Conservation (phyloP, 495 filamentous ascomycete genomes). For the Ramalina intermedia region DNA sequence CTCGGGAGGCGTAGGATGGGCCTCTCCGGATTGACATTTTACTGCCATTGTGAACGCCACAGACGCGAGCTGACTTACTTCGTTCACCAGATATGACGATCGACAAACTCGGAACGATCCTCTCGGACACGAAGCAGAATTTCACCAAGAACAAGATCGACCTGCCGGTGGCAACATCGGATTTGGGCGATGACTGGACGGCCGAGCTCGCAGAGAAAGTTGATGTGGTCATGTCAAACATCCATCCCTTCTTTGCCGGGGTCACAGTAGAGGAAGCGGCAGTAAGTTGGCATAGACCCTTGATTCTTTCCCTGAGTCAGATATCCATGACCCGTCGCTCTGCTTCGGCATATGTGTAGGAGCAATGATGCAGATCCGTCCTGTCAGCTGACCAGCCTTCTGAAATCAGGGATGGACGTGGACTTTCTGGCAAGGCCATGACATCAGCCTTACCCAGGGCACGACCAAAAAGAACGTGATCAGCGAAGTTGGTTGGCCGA, state of each 20-base stretch:
- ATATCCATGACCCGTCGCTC: too few species aligned
- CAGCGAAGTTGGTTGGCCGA: slow-evolving; percentile 86
- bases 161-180: slow-evolving; percentile 73
- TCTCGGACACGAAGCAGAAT: slow-evolving; percentile 54
- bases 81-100: slow-evolving; percentile 39
- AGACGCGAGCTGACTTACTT: too few species aligned
- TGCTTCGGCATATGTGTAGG: too few species aligned
- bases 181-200: slow-evolving; percentile 85
- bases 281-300: too few species aligned
- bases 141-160: slow-evolving; percentile 49
- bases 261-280: slow-evolving; percentile 52
- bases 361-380: too few species aligned
- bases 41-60: too few species aligned
- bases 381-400: too few species aligned
- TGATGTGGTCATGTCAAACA: slow-evolving; percentile 90
- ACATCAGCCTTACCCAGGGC: slow-evolving; percentile 44
- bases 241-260: slow-evolving; percentile 94
- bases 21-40: too few species aligned
- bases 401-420: slow-evolving; percentile 51
- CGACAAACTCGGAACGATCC: slow-evolving; percentile 44
- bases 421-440: slow-evolving; percentile 57
- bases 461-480: slow-evolving; percentile 55
- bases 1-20: too few species aligned
- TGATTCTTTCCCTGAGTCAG: too few species aligned
- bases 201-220: slow-evolving; percentile 46